These are phyloP conservation scores for Tephrocybe sp. DNA, from an alignment of 768 basidiomycete genomes.

Conservation along the genomic window DNA sequence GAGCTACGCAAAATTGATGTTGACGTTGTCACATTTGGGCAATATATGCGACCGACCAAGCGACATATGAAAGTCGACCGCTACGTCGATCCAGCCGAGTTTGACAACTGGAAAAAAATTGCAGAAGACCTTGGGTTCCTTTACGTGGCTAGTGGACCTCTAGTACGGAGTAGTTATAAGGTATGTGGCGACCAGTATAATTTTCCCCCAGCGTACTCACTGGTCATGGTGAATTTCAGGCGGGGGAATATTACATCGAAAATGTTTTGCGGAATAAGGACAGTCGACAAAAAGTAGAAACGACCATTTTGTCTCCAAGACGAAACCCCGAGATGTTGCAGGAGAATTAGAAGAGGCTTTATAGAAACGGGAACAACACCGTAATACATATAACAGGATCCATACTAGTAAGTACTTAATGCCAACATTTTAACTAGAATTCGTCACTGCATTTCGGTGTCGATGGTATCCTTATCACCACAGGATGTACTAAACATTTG, in stretches of 20 bases:
- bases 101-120: constrained; percentile 84
- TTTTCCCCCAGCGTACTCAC: not conserved
- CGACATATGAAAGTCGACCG: constrained; percentile 98
- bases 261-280: constrained; percentile 75
- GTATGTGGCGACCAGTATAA: constrained; percentile 37
- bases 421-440: too few relatives aligned
- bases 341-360: too few relatives aligned
- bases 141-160: constrained; percentile 94
- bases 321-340: not conserved
- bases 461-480: too few relatives aligned
- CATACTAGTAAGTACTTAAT: too few relatives aligned
- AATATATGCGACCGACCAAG: constrained; percentile 99
- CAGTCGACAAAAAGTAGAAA: constrained; percentile 35
- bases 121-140: constrained; percentile 95
- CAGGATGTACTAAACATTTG: too few relatives aligned
- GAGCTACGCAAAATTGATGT: constrained; percentile 87
- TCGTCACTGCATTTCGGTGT: too few relatives aligned
- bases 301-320: constrained; percentile 19
- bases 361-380: too few relatives aligned
- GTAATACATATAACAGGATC: too few relatives aligned
- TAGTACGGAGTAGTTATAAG: constrained; percentile 97
- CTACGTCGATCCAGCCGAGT: constrained; percentile 92
- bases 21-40: constrained; percentile 98
- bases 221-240: constrained; percentile 44
- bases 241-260: constrained; percentile 95